phyloP scores from a whole-genome alignment of 371 early-diverging fungal genomes.

The Mortierella sp. region DNA sequence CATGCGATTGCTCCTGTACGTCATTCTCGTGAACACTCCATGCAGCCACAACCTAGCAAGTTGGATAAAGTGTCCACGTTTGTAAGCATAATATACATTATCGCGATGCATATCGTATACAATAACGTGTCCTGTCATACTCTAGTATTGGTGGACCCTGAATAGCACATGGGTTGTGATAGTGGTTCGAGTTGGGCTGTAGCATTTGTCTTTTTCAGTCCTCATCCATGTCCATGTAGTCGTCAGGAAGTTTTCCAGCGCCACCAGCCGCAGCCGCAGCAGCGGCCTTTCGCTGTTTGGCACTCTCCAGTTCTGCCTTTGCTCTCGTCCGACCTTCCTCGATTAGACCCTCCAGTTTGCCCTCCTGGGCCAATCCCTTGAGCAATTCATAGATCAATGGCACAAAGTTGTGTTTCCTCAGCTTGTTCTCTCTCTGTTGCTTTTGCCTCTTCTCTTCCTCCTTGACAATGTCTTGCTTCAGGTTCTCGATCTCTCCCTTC shows the following conservation, averaged over 20 bases:
- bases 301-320: constrained; percentile 45
- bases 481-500: constrained; percentile 35
- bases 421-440: constrained; percentile 74
- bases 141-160: background rate
- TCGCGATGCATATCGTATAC: too few relatives aligned
- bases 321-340: constrained; percentile 66
- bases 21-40: too few relatives aligned
- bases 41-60: too few relatives aligned
- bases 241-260: constrained; percentile 1
- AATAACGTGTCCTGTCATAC: too few relatives aligned
- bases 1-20: too few relatives aligned
- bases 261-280: constrained; percentile 13
- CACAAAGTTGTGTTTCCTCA: constrained; percentile 86
- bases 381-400: constrained; percentile 79
- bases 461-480: constrained; percentile 37
- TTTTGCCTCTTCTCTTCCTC: constrained; percentile 53
- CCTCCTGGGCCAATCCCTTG: constrained; percentile 72
- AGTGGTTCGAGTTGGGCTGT: background rate
- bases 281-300: constrained; percentile 40
- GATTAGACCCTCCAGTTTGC: constrained; percentile 63
- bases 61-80: too few relatives aligned
- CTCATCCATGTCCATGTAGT: constrained; percentile 33
- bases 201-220: constrained; percentile 10
- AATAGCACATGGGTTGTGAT: background rate
- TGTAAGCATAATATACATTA: too few relatives aligned